A percentile compares a stretch with the other conserved stretches of the same genome.
Evolutionary conservation across 2,329 filamentous ascomycete species (phyloP).

Genomic region (Aspergillus spinulosporus): DNA sequence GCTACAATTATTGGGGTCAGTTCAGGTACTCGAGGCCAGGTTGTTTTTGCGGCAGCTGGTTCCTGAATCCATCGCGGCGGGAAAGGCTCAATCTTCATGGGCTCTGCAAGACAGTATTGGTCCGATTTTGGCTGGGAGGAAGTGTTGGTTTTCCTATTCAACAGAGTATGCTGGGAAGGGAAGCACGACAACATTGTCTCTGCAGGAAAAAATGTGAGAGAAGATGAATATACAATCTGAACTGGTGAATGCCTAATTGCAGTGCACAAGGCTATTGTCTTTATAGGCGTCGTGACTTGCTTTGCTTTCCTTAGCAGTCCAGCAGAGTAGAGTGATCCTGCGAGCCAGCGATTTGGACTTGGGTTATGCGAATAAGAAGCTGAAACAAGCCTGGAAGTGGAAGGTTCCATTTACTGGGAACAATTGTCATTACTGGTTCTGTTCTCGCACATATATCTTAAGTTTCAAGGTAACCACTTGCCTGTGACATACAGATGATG

Average conservation of each 20-base stretch:
- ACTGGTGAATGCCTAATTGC: background rate
- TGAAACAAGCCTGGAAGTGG: background rate
- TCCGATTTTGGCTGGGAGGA: background rate
- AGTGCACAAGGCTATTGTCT: background rate
- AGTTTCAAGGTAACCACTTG: too few species aligned
- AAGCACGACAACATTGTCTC: background rate
- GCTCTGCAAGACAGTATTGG: background rate
- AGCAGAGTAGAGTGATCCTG: background rate
- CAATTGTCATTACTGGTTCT: background rate
- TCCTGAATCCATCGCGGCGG: background rate
- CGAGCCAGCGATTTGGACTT: background rate
- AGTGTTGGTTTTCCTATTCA: background rate
- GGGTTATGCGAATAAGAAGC: background rate
- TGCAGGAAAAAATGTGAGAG: background rate
- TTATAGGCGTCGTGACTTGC: background rate
- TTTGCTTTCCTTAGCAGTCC: background rate
- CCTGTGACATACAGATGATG: too few species aligned
- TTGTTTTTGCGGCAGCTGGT: background rate
- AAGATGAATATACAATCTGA: background rate
- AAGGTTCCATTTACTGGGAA: background rate
- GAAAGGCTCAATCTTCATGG: background rate
- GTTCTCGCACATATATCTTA: background rate
- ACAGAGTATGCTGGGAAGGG: background rate
- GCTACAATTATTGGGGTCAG: too few species aligned
- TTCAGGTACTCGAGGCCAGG: too few species aligned